Percentiles rank a stretch among this genome's conserved stretches.
These are phyloP conservation scores for Irpex lacteus DNA, from an alignment of 1,284 basidiomycete species.

Conservation along the genomic window DNA sequence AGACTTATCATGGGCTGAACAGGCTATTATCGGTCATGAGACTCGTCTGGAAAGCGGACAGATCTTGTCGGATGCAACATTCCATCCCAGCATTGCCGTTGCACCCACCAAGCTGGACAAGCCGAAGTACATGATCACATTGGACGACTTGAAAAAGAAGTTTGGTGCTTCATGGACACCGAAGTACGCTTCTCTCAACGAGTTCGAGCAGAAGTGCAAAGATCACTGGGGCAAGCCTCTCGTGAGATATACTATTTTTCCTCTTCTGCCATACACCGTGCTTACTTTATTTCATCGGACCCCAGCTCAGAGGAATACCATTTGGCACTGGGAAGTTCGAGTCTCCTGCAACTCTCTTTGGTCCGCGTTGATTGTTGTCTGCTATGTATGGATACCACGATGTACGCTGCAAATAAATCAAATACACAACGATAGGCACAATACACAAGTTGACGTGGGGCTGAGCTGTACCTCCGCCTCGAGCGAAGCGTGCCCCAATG, in stretches of 20 bases:
- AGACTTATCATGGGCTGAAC: not conserved
- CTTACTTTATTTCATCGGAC: not conserved
- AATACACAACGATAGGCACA: too few relatives aligned
- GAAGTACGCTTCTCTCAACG: constrained; percentile 10
- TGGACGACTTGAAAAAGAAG: constrained; percentile 7
- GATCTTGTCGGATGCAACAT: not conserved
- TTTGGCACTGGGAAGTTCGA: not conserved
- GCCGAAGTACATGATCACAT: constrained; percentile 11
- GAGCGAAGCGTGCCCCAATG: too few relatives aligned
- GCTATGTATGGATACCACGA: not conserved
- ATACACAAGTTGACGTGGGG: too few relatives aligned
- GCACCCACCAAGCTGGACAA: constrained; percentile 5
- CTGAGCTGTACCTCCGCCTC: too few relatives aligned
- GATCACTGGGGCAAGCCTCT: constrained; percentile 5
- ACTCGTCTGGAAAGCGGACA: constrained; percentile 1
- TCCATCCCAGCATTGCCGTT: constrained; percentile 5
- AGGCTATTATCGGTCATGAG: not conserved
- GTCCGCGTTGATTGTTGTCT: not conserved
- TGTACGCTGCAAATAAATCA: too few relatives aligned
- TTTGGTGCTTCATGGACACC: constrained; percentile 18
- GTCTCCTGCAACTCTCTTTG: not conserved
- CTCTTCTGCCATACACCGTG: not conserved
- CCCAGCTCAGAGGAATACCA: not conserved
- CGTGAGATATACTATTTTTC: not conserved
- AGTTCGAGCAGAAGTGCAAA: constrained; percentile 16